A percentile compares a stretch with the other conserved stretches of the same genome.
Evolutionary conservation across 805 yeast species (phyloP).

Genomic region (Barnettozyma pratensis): DNA sequence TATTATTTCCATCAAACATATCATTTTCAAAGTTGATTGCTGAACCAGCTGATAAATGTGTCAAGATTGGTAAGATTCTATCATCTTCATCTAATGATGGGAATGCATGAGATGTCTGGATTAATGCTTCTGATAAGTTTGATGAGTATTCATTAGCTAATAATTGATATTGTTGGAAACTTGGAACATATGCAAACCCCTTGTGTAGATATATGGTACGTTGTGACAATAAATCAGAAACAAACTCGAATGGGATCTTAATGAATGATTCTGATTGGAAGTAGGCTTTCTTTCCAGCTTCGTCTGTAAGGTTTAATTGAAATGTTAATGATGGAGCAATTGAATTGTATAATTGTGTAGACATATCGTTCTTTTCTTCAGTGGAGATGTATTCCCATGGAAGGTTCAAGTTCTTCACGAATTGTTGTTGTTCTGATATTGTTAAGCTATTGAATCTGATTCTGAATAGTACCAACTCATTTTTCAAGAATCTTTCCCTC

Average conservation of each 20-base stretch:
- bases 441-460: conserved; percentile 65
- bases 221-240: conserved; percentile 68
- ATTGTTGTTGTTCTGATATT: conserved; percentile 60
- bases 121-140: conserved; percentile 43
- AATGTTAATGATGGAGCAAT: conserved; percentile 37
- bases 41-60: conserved; percentile 71
- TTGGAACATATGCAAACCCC: conserved; percentile 85
- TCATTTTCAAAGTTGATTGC: conserved; percentile 32
- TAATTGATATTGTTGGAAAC: conserved; percentile 68
- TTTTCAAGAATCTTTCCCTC: conserved; percentile 68
- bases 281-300: conserved; percentile 36
- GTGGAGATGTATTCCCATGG: conserved; percentile 65
- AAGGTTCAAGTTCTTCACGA: conserved; percentile 59
- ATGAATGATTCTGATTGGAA: conserved; percentile 62
- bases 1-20: conserved; percentile 16
- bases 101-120: conserved; percentile 66
- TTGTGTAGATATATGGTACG: conserved; percentile 59
- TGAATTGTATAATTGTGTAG: conserved; percentile 49
- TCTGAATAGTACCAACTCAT: conserved; percentile 72
- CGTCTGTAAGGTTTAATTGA: conserved; percentile 38
- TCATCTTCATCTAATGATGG: conserved; percentile 91
- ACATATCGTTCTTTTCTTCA: conserved; percentile 51
- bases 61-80: conserved; percentile 76
- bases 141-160: conserved; percentile 60
- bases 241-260: conserved; percentile 84